Evolutionary conservation across 2,329 filamentous ascomycete species (phyloP).

Genomic region (Teratosphaeria zuluensis): DNA sequence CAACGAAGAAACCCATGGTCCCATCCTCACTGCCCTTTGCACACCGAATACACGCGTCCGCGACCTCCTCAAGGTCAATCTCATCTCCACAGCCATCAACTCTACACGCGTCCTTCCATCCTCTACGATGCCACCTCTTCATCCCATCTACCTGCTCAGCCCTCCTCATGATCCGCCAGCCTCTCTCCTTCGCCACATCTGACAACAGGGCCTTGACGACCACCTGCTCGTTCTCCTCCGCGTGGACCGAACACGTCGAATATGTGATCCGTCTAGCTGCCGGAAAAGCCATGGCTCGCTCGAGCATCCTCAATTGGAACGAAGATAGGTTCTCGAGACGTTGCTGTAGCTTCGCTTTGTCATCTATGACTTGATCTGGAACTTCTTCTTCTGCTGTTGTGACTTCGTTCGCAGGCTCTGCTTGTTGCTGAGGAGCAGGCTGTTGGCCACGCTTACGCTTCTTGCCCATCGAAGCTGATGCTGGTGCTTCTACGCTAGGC

Average conservation of each 20-base stretch:
- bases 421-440: not conserved
- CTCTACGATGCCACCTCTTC: slow-evolving; percentile 61
- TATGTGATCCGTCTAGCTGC: slow-evolving; percentile 70
- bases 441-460: slow-evolving; percentile 15
- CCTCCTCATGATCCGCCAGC: slow-evolving; percentile 69
- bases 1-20: slow-evolving; percentile 93
- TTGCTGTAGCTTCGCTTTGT: slow-evolving; percentile 46
- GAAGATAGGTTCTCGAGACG: slow-evolving; percentile 64
- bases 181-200: slow-evolving; percentile 51
- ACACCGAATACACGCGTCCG: slow-evolving; percentile 71
- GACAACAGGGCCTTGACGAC: slow-evolving; percentile 64
- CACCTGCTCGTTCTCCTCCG: slow-evolving; percentile 80
- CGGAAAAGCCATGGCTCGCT: slow-evolving; percentile 77
- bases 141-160: slow-evolving; percentile 68
- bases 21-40: slow-evolving; percentile 72
- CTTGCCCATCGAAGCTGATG: slow-evolving; percentile 19
- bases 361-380: not conserved
- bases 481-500: slow-evolving; percentile 26
- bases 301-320: slow-evolving; percentile 73
- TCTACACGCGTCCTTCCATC: slow-evolving; percentile 11
- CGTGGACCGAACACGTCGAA: slow-evolving; percentile 85
- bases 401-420: not conserved
- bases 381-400: not conserved
- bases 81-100: slow-evolving; percentile 1
- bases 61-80: slow-evolving; percentile 30